A percentile compares a stretch with the other conserved stretches of the same genome.
These are phyloP conservation scores for Colletotrichum sp. DNA, from an alignment of 2,329 filamentous ascomycete genomes.

Conservation along the genomic window DNA sequence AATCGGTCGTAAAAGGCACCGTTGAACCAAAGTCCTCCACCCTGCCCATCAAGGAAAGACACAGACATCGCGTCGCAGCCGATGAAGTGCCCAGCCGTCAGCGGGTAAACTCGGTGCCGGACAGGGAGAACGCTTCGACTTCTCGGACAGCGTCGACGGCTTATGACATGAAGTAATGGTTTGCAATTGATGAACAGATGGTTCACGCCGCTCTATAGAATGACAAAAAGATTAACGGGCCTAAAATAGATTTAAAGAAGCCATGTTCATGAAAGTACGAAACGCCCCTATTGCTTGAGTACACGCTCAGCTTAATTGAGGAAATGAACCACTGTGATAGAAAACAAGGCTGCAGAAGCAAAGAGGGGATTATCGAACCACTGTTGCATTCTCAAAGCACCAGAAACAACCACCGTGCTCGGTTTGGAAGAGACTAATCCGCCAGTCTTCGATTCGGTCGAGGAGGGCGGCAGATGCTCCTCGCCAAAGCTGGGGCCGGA, in stretches of 20 bases:
- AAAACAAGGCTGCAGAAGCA: neutral
- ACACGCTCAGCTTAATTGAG: neutral
- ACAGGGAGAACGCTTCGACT: too few species aligned
- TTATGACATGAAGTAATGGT: neutral
- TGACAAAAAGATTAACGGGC: accelerated
- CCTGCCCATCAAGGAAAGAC: too few species aligned
- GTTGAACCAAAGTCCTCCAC: too few species aligned
- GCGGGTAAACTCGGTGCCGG: too few species aligned
- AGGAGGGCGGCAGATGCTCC: neutral
- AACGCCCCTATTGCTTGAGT: neutral
- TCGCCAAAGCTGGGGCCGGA: neutral
- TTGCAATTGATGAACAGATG: accelerated
- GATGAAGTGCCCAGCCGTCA: too few species aligned
- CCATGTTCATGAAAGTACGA: neutral
- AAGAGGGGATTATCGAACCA: neutral
- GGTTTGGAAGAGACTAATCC: accelerated
- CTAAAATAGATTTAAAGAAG: accelerated
- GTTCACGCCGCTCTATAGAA: accelerated
- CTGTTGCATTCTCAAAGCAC: accelerated
- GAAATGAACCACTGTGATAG: accelerated
- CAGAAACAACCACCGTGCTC: neutral
- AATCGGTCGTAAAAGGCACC: too few species aligned
- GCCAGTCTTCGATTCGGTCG: neutral
- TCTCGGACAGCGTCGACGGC: too few species aligned
- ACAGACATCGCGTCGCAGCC: too few species aligned